Percentiles rank a stretch among this genome's conserved stretches.
Evolutionary conservation across 2,329 filamentous ascomycete species (phyloP).

Genomic region (Apiospora koreana): DNA sequence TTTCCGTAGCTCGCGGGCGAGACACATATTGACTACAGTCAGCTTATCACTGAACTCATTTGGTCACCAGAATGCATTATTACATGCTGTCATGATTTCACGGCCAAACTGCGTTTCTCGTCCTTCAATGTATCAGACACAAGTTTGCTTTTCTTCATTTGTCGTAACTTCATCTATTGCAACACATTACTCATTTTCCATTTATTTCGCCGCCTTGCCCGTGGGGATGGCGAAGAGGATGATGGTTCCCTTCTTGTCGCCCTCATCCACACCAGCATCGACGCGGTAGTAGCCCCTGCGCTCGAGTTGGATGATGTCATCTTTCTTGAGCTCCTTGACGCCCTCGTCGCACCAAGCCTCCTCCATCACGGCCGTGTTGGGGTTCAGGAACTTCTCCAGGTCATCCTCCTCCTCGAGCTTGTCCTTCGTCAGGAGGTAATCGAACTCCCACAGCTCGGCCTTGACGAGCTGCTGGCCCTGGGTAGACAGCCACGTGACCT

Average conservation of each 20-base stretch:
- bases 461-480: slow-evolving; percentile 75
- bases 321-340: slow-evolving; percentile 74
- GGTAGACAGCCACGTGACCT: slow-evolving; percentile 88
- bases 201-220: slow-evolving; percentile 47
- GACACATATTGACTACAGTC: no score
- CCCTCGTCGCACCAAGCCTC: slow-evolving; percentile 80
- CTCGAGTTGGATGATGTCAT: slow-evolving; percentile 95
- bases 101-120: no score
- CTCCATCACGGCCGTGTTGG: slow-evolving; percentile 72
- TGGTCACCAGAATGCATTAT: no score
- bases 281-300: slow-evolving; percentile 89
- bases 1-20: no score
- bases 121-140: neutral
- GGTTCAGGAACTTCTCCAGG: slow-evolving; percentile 80
- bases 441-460: slow-evolving; percentile 90
- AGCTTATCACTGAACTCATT: no score
- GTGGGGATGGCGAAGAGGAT: slow-evolving; percentile 61
- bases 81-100: no score
- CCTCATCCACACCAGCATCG: slow-evolving; percentile 62
- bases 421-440: slow-evolving; percentile 94
- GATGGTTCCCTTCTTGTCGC: slow-evolving; percentile 53
- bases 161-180: neutral
- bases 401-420: slow-evolving; percentile 87
- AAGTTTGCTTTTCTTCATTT: neutral
- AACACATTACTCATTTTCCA: neutral